Evolutionary conservation across 108 stramenopile species (phyloP), one percentile per base, ranked within the genome.

Genomic region (Cyclostephanos tholiformis): DNA sequence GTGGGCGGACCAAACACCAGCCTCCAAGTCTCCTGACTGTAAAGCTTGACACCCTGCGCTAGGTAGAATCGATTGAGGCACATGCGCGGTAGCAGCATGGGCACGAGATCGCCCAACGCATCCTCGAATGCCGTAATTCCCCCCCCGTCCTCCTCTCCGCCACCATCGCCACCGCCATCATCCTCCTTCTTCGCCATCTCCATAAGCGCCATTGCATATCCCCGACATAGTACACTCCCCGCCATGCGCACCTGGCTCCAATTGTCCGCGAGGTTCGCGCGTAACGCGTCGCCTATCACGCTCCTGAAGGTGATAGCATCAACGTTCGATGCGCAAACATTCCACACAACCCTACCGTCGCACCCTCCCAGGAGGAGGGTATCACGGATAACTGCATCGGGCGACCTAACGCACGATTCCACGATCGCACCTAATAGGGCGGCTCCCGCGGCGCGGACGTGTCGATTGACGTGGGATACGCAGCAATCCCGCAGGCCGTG

Each of bases 161-260:
- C 67, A 26, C 29, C 20, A 10, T 76, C 65, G n/a, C 56, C 77
- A 5, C 36, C 20, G 62, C 26, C 73, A 14, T n/a, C 8, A 74
- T 38, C 30, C 74, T 76, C 53, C 84, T 43, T 23, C 75, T 70
- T 49, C 85, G 72, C 46, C 56, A 38, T 81, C 50, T 27, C 52
- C 49, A 90, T 65, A 13, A 98, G 69, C 2, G 91, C 95, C 29
- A 49, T 52, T 50, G 92, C 87, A 65, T 95, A 89, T 29, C 85
- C 85, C 0, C 97, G 90, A 70, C 88, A 91, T 25, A 97, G 74
- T 48, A 97, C 97, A 35, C 88, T 89, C 20, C 93, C 97, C 23
- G 95, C 96, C 95, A 96, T 97, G 29, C 98, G 89, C 12, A 98
- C 98, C 74, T 98, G 98, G 55, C 91, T 91, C 98, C 98, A 98